phyloP scores from a whole-genome alignment of 371 early-diverging fungal genomes.

The Mucor sp. region DNA sequence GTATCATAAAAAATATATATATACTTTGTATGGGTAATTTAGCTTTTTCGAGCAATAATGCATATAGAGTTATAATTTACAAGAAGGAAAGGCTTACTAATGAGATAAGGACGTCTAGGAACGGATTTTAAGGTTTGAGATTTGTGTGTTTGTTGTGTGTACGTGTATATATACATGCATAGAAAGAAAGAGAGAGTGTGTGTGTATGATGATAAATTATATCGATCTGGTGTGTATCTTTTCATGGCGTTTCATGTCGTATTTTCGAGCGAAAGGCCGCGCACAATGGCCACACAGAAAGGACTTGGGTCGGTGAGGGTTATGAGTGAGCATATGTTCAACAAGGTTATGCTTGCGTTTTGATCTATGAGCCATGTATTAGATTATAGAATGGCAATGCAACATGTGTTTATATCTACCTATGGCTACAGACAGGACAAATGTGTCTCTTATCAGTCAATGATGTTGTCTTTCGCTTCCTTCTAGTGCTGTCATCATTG shows the following conservation, averaged over 20 bases:
- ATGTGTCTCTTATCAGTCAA: conserved; percentile 26
- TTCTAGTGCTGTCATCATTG: not conserved
- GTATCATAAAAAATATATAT: not conserved
- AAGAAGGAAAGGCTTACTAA: not conserved
- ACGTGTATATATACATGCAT: conserved; percentile 1
- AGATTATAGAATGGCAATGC: not conserved
- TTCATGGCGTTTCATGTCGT: conserved; percentile 41
- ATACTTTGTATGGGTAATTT: not conserved
- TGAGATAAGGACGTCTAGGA: not conserved
- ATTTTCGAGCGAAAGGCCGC: conserved; percentile 36
- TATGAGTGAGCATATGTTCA: conserved; percentile 37
- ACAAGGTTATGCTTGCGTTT: conserved; percentile 35
- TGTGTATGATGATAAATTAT: not conserved
- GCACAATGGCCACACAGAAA: conserved; percentile 26
- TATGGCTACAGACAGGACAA: conserved; percentile 31
- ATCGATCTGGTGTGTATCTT: conserved; percentile 29
- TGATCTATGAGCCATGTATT: conserved; percentile 15
- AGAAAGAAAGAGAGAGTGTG: too few relatives aligned
- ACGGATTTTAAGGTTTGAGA: not conserved
- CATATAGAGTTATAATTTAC: not conserved
- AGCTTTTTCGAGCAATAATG: not conserved
- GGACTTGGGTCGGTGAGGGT: conserved; percentile 30
- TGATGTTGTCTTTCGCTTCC: not conserved
- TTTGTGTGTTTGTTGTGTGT: not conserved
- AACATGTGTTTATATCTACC: conserved; percentile 13